Evolutionary conservation across 306 rosid species (phyloP).

Genomic region (Gastrolobium bilobum): DNA sequence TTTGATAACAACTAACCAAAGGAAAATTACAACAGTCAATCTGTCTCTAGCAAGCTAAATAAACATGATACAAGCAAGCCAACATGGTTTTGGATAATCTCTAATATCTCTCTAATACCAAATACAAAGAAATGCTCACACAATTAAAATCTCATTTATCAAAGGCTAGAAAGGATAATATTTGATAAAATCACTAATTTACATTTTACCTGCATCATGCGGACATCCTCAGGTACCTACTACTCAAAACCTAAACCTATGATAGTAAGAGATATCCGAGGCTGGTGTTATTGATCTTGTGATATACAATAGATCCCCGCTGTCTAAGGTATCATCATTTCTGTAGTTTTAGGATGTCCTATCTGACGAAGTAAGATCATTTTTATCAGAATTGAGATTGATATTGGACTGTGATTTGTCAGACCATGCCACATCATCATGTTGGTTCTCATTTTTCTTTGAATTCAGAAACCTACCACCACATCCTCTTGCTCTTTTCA

Average conservation of each 20-base stretch:
- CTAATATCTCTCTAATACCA: constrained; percentile 36
- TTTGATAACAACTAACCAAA: neutral
- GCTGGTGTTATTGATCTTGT: constrained; percentile 43
- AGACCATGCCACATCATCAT: constrained; percentile 56
- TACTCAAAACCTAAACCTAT: constrained; percentile 65
- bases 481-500: constrained; percentile 79
- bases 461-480: constrained; percentile 80
- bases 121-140: constrained; percentile 44
- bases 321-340: constrained; percentile 22
- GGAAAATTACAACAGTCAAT: constrained; percentile 9
- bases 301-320: constrained; percentile 26
- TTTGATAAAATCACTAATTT: constrained; percentile 34
- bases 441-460: constrained; percentile 64
- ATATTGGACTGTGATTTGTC: constrained; percentile 61
- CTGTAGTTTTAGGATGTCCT: constrained; percentile 50
- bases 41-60: constrained; percentile 31
- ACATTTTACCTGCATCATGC: constrained; percentile 51
- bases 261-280: constrained; percentile 30
- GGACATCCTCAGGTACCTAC: constrained; percentile 56
- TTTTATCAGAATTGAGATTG: constrained; percentile 69
- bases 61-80: constrained; percentile 41
- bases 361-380: constrained; percentile 59
- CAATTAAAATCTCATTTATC: constrained; percentile 30
- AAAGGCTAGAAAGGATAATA: constrained; percentile 4
- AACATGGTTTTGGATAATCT: constrained; percentile 29